Conservation (phyloP, 2,329 filamentous ascomycete species). For the Colletotrichum sp. region DNA sequence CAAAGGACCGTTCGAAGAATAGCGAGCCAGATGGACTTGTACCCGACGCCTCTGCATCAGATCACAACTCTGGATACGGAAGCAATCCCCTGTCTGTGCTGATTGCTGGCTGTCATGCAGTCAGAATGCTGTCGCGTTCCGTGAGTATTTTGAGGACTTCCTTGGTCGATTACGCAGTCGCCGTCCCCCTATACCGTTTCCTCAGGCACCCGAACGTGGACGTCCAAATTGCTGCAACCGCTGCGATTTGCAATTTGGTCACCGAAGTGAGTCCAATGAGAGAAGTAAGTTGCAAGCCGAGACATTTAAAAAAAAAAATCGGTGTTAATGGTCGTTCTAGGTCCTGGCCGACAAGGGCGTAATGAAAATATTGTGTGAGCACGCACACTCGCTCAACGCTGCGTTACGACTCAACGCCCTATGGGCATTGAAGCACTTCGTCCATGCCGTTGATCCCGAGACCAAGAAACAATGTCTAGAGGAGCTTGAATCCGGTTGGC, state of each 20-base stretch:
- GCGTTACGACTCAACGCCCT: constrained; percentile 83
- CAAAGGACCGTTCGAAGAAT: constrained; percentile 46
- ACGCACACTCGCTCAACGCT: constrained; percentile 82
- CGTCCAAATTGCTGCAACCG: constrained; percentile 85
- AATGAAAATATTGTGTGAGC: constrained; percentile 78
- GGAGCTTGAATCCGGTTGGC: constrained; percentile 78
- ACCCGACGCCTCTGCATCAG: constrained; percentile 29
- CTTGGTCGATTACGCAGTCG: constrained; percentile 84
- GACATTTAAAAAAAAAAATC: no score
- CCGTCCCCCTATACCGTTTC: constrained; percentile 76
- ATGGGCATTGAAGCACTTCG: constrained; percentile 93
- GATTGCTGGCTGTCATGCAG: constrained; percentile 82
- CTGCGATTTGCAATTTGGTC: constrained; percentile 83
- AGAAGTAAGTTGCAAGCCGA: constrained; percentile 63
- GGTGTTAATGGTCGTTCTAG: constrained; percentile 42
- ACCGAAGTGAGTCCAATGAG: constrained; percentile 91
- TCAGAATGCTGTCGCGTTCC: constrained; percentile 83
- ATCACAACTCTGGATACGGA: constrained; percentile 60
- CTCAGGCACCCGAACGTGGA: constrained; percentile 77
- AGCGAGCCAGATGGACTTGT: constrained; percentile 37
- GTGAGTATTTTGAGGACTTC: constrained; percentile 84
- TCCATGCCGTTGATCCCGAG: constrained; percentile 72
- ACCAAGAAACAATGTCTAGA: constrained; percentile 81
- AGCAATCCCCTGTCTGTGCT: constrained; percentile 78
- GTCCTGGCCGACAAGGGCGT: constrained; percentile 76